These are phyloP conservation scores for Xylaria sp. DNA, from an alignment of 2,329 filamentous ascomycete species.

Conservation along the genomic window DNA sequence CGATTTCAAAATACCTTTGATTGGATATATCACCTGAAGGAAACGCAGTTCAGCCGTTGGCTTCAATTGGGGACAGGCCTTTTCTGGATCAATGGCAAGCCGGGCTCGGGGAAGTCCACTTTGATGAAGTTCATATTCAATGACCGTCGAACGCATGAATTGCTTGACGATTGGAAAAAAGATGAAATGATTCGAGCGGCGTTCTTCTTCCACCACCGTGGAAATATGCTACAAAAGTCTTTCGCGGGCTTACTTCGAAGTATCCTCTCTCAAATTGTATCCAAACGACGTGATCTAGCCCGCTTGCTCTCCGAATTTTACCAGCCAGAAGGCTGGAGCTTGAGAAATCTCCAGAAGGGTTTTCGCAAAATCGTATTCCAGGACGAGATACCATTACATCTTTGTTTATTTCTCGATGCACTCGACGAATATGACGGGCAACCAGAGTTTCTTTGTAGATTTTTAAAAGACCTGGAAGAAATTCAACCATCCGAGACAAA, in stretches of 20 bases:
- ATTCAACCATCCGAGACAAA: not conserved
- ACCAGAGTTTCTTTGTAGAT: not conserved
- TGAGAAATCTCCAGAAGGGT: not conserved
- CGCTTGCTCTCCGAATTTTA: not conserved
- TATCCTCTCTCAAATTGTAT: not conserved
- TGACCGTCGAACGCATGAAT: slow-evolving; percentile 26
- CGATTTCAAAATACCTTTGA: not conserved
- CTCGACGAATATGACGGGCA: not conserved
- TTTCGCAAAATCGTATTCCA: not conserved
- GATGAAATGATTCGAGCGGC: not conserved
- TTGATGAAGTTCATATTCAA: slow-evolving; percentile 42
- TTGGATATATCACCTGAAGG: not conserved
- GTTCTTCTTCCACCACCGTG: not conserved
- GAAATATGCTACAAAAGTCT: not conserved
- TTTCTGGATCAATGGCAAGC: slow-evolving; percentile 39
- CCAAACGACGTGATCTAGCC: not conserved
- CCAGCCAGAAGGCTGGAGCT: not conserved
- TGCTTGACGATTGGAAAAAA: slow-evolving; percentile 26
- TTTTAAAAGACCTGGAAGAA: not conserved
- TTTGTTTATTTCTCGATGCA: not conserved
- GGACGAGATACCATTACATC: not conserved
- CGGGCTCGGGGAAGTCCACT: slow-evolving; percentile 19
- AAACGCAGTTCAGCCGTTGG: slow-evolving; percentile 30
- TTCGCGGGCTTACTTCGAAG: not conserved
- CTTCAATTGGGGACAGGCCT: slow-evolving; percentile 24